Base-by-base conservation (phyloP, 1,139 yeast species). In the Scheffersomyces cryptocercus region DNA sequence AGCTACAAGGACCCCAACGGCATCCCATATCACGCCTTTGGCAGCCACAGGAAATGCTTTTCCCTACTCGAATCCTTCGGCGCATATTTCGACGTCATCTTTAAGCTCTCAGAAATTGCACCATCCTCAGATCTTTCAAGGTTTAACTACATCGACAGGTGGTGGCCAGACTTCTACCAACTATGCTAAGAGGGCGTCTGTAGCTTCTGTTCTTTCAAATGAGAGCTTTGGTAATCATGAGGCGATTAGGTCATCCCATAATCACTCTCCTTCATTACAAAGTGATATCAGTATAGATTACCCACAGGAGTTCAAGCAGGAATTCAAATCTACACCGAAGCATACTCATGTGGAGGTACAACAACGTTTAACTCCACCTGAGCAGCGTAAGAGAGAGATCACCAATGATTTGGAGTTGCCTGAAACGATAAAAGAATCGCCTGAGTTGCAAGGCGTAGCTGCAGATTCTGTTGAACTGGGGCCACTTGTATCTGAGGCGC, bases 261-360 rank as follows among this genome's bases (percentile, higher is more conserved):
- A 52, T 14, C 59, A 55, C 35, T 59, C 70, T 1, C 65, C 70
- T 6, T 61, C 70, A 9, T 50, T 59, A 16, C 70, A 65, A 36
- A 67, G 72, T 52, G 72, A 66, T 40, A 51, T 65, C 13, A 65
- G 70, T 44, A 42, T 64, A 41, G 71, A 65, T 39, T 64, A 61
- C 44, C 70, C 69, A 3, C 55, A 48, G 44, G 69, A 65, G 29
- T 61, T 59, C 42, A 62, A 58, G 46, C 42, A 63, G 5, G 26
- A 20, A 8, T 20, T 20, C 26, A 50, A 57, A 3, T 55, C 64
- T 28, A 13, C 20, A 2, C 20, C 20, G 6, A 31, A 31, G n/a
- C 35, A 31, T 5, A 31, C 20, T 13, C 42, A 44, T 24, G 32
- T 28, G 13, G 12, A 38, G 12, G 35, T 31, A 15, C 24, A 31